A percentile compares a stretch with the other conserved stretches of the same genome.
phyloP scores from a whole-genome alignment of 192 early-diverging fungal genomes.

The Lunasporangiospora selenospora region DNA sequence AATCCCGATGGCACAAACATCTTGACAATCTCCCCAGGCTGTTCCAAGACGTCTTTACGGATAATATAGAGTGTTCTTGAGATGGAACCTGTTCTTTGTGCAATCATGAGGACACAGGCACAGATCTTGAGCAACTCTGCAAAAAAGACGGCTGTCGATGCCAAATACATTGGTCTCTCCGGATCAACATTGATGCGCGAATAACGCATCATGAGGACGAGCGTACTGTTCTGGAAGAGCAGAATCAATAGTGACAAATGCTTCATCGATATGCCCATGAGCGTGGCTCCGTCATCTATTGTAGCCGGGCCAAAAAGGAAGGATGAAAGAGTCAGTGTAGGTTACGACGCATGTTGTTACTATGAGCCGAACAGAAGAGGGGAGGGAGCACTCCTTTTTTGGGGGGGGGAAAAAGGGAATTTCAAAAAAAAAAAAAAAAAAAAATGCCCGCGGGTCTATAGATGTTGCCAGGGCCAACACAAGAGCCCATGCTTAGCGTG shows the following conservation, averaged over 20 bases:
- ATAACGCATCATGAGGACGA: conserved; percentile 93
- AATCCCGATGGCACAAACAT: conserved; percentile 80
- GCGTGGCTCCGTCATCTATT: conserved; percentile 33
- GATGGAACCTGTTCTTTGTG: conserved; percentile 52
- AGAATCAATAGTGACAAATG: conserved; percentile 86
- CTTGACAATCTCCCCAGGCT: conserved; percentile 73
- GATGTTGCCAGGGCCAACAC: too few species aligned
- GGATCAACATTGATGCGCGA: conserved; percentile 70
- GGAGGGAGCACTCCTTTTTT: too few species aligned
- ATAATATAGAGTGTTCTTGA: conserved; percentile 48
- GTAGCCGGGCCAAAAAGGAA: background rate
- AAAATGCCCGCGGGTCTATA: too few species aligned
- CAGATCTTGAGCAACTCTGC: conserved; percentile 88
- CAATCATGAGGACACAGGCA: conserved; percentile 56
- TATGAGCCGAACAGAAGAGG: too few species aligned
- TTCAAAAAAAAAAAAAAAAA: too few species aligned
- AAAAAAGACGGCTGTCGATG: conserved; percentile 92
- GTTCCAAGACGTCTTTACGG: conserved; percentile 60
- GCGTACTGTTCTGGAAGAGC: conserved; percentile 87
- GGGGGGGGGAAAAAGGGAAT: too few species aligned
- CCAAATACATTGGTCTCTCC: conserved; percentile 74
- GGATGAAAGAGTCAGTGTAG: background rate
- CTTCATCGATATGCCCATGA: conserved; percentile 74
- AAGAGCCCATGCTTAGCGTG: too few species aligned
- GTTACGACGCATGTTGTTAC: too few species aligned